Conservation (phyloP, 2,329 filamentous ascomycete species). For the Pseudonectria foliicola region DNA sequence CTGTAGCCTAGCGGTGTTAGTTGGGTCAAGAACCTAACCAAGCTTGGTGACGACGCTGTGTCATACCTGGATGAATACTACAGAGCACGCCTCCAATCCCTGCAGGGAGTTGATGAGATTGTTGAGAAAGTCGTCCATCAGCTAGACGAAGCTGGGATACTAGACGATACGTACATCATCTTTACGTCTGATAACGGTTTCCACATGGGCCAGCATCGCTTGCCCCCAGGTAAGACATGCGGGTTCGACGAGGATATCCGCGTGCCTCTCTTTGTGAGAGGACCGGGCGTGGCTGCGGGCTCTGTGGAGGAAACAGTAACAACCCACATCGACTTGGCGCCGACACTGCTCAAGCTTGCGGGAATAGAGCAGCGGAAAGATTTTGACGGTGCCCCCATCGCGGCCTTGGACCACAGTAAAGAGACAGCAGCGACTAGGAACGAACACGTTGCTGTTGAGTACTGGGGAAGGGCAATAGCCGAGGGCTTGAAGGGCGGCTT, state of each 20-base stretch:
- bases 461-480: conserved; percentile 39
- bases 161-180: conserved; percentile 55
- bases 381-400: conserved; percentile 51
- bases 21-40: conserved; percentile 37
- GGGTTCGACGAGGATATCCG: conserved; percentile 54
- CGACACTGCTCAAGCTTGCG: conserved; percentile 46
- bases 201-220: conserved; percentile 52
- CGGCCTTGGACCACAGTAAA: conserved; percentile 25
- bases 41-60: conserved; percentile 34
- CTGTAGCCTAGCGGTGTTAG: conserved; percentile 29
- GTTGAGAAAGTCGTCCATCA: conserved; percentile 39
- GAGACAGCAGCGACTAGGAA: conserved; percentile 22
- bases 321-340: conserved; percentile 57
- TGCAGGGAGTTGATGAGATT: conserved; percentile 50
- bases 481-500: conserved; percentile 29
- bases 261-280: conserved; percentile 49
- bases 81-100: conserved; percentile 40
- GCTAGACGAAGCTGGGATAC: conserved; percentile 45
- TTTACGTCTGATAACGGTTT: conserved; percentile 56
- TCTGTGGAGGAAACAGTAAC: conserved; percentile 39
- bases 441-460: conserved; percentile 54
- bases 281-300: conserved; percentile 41
- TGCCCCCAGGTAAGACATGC: conserved; percentile 51
- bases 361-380: conserved; percentile 36
- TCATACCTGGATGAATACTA: conserved; percentile 46